Percentiles rank a stretch among this genome's conserved stretches.
Conservation (phyloP, 2,329 filamentous ascomycete genomes). For the Verticillium isaacii region DNA sequence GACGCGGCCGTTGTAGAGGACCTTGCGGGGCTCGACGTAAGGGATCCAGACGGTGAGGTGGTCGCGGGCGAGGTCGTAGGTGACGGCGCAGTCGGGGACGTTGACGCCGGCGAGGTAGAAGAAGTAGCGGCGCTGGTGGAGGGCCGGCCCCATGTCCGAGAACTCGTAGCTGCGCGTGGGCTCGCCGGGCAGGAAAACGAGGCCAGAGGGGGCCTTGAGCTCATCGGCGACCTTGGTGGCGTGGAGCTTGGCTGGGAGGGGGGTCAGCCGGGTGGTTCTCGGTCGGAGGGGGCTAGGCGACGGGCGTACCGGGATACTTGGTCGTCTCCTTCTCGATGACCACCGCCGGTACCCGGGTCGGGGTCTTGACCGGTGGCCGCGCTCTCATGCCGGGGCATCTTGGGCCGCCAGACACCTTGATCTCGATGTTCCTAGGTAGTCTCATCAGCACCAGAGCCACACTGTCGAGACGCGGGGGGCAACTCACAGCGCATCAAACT, state of each 20-base stretch:
- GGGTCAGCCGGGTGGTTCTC: conserved; percentile 2
- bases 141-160: conserved; percentile 51
- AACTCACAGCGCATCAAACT: conserved; percentile 52
- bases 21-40: conserved; percentile 54
- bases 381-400: neutral
- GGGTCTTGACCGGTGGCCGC: neutral
- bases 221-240: conserved; percentile 51
- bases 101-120: conserved; percentile 53
- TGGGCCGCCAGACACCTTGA: conserved; percentile 18
- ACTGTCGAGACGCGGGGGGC: neutral
- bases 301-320: conserved; percentile 31
- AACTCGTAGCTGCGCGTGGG: conserved; percentile 48
- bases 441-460: neutral
- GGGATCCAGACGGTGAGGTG: conserved; percentile 70
- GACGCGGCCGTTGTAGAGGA: conserved; percentile 60
- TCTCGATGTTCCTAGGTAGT: conserved; percentile 29
- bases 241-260: conserved; percentile 45
- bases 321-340: conserved; percentile 3
- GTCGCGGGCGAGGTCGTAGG: conserved; percentile 55
- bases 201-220: conserved; percentile 41
- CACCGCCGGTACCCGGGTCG: neutral
- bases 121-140: conserved; percentile 57
- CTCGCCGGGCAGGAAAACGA: conserved; percentile 53
- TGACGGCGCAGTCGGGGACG: conserved; percentile 50
- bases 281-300: neutral